Conservation (phyloP, 192 early-diverging fungal species). For the Podila verticillata region DNA sequence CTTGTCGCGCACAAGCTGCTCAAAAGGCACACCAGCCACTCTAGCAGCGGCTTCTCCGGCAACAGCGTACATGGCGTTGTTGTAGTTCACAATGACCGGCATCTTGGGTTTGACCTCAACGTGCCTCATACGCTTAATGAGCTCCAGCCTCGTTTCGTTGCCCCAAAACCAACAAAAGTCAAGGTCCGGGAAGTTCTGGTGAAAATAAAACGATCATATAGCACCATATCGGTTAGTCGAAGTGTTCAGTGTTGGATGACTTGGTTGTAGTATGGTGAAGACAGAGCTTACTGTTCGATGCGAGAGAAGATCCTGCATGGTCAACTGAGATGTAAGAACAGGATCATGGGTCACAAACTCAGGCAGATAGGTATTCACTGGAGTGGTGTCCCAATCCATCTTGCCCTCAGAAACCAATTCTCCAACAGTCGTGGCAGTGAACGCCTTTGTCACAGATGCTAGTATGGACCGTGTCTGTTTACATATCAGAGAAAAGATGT, state of each 20-base stretch:
- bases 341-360: too few relatives aligned
- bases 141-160: not conserved
- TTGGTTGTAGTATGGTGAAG: too few relatives aligned
- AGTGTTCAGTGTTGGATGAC: too few relatives aligned
- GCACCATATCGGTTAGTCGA: too few relatives aligned
- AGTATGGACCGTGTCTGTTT: not conserved
- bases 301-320: too few relatives aligned
- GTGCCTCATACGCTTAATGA: conserved; percentile 14
- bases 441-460: not conserved
- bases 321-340: too few relatives aligned
- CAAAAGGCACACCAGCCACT: conserved; percentile 7
- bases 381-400: conserved; percentile 27
- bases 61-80: conserved; percentile 18
- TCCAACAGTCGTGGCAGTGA: conserved; percentile 18
- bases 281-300: too few relatives aligned
- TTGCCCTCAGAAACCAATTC: conserved; percentile 31
- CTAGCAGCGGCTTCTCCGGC: conserved; percentile 20
- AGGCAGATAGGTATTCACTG: not conserved
- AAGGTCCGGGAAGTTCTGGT: too few relatives aligned
- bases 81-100: not conserved
- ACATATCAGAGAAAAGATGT: too few relatives aligned
- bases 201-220: too few relatives aligned
- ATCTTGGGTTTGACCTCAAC: conserved; percentile 4
- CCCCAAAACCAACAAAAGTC: too few relatives aligned
- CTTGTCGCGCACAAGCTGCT: conserved; percentile 10